phyloP scores from a whole-genome alignment of 2,329 filamentous ascomycete species.

The Diaporthe sp. region DNA sequence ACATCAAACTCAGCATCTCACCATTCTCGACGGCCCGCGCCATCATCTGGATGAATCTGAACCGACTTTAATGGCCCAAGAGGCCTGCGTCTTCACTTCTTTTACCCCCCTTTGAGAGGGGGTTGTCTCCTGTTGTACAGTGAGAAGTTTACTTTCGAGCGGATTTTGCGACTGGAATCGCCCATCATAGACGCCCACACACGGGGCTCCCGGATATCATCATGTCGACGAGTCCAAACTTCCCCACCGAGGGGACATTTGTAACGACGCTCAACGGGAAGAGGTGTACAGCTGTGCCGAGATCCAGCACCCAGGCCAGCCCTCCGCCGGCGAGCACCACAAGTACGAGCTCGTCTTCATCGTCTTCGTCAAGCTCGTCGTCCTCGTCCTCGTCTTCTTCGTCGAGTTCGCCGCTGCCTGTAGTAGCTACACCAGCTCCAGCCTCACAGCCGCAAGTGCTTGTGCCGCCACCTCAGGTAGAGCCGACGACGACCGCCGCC shows the following conservation, averaged over 20 bases:
- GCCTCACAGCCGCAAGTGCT: conserved; percentile 42
- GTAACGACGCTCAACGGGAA: conserved; percentile 65
- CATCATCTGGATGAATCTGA: conserved; percentile 56
- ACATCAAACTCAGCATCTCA: conserved; percentile 32
- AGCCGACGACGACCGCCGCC: conserved; percentile 35
- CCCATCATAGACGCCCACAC: conserved; percentile 45
- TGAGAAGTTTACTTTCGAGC: conserved; percentile 46
- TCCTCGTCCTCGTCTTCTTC: conserved; percentile 35
- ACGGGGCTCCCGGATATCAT: conserved; percentile 5
- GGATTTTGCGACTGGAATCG: conserved; percentile 60
- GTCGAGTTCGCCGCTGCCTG: conserved; percentile 28
- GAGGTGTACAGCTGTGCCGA: conserved; percentile 69
- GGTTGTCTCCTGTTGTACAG: conserved; percentile 49
- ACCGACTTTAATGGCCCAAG: conserved; percentile 56
- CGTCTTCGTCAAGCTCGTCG: conserved; percentile 39
- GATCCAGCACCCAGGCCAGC: conserved; percentile 40
- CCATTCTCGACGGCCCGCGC: neutral
- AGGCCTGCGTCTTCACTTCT: conserved; percentile 52
- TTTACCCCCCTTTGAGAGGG: conserved; percentile 46
- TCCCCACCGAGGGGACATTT: conserved; percentile 60
- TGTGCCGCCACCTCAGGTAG: conserved; percentile 37
- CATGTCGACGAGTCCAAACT: conserved; percentile 60
- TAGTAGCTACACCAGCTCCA: conserved; percentile 22
- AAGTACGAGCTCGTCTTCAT: conserved; percentile 43
- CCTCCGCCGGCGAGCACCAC: conserved; percentile 42